Evolutionary conservation across 352 stramenopile species (phyloP), one percentile per base, ranked within the genome.

Genomic region (Pseudoperonospora humuli): DNA sequence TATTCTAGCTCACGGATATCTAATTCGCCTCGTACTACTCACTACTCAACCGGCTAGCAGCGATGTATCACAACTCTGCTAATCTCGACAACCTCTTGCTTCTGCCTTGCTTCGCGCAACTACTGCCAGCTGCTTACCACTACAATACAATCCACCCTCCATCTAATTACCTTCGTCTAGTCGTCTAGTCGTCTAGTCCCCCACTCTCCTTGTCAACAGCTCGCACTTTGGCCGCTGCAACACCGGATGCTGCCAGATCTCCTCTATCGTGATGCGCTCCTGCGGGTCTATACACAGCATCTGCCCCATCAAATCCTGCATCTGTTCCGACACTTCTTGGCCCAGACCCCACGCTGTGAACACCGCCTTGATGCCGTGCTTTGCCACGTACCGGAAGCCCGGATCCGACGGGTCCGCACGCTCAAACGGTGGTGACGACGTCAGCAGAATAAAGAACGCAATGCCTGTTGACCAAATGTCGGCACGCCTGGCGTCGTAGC

Each of bases 361-460:
- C 41, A 96, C 69, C 0, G 78, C 65, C 46, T 69, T 65, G 37
- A 95, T 65, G 6, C 78, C 75, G 37, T 80, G 55, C 41, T 86
- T 87, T 13, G 60, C 60, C 25, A 95, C 76, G 60, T 94, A 93
- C 23, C 69, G 73, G 59, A 95, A 97, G 29, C 92, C 76, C 14
- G 71, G 47, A 64, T 97, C 93, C 28, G 75, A 76, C n/a, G 52
- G 31, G 24, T 71, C 71, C 3, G 93, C 85, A 50, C 75, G 70
- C 54, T 97, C 88, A 44, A 96, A 97, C 7, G 91, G 88, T 18
- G 90, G 89, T 11, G 96, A 82, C 28, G 86, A 93, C 19, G 90
- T 94, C 20, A 97, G 66, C 50, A 97, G 75, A 24, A 97, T 96
- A 61, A 98, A 98, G 39, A 97, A 80, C 39, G 95, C 80, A 23